Evolutionary conservation across 2,329 filamentous ascomycete species (phyloP).

Genomic region (Allantophomopsis cytisporea): DNA sequence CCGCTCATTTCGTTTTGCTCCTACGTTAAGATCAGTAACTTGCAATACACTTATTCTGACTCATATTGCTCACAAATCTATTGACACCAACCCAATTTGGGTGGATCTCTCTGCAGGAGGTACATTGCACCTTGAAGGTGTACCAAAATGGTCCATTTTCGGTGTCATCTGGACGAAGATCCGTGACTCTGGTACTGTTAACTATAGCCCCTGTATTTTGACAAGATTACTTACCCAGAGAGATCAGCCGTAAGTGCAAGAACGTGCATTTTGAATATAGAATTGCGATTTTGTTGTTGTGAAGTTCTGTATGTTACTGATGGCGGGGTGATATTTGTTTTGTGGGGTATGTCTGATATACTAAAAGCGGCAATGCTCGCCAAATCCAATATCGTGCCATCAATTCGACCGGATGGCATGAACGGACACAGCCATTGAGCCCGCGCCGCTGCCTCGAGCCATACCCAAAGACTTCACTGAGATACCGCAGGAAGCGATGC

Average conservation of each 20-base stretch:
- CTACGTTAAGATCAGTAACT: constrained; percentile 27
- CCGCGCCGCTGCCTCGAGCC: no score
- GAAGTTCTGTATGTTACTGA: constrained; percentile 2
- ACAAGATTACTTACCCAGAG: constrained; percentile 38
- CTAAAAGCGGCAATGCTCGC: constrained; percentile 2
- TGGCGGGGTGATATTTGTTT: constrained; percentile 3
- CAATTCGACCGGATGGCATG: no score
- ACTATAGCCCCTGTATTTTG: constrained; percentile 2
- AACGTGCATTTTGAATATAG: constrained; percentile 41
- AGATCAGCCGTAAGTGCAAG: constrained; percentile 56
- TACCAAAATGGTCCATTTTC: constrained; percentile 82
- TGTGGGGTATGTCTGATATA: neutral
- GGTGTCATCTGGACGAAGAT: constrained; percentile 74
- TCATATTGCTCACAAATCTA: constrained; percentile 51
- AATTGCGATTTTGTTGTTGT: constrained; percentile 2
- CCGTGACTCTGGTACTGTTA: constrained; percentile 57
- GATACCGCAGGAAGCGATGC: constrained; percentile 8
- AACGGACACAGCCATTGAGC: no score
- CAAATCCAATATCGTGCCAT: neutral
- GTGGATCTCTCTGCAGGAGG: constrained; percentile 87
- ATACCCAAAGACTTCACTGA: no score
- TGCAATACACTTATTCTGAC: neutral
- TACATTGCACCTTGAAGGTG: constrained; percentile 96
- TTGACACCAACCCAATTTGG: constrained; percentile 76
- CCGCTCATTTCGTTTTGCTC: constrained; percentile 85